Percentiles rank a stretch among this genome's conserved stretches.
Evolutionary conservation across 2,329 filamentous ascomycete genomes (phyloP).

Genomic region (Lachnellula willkommii): DNA sequence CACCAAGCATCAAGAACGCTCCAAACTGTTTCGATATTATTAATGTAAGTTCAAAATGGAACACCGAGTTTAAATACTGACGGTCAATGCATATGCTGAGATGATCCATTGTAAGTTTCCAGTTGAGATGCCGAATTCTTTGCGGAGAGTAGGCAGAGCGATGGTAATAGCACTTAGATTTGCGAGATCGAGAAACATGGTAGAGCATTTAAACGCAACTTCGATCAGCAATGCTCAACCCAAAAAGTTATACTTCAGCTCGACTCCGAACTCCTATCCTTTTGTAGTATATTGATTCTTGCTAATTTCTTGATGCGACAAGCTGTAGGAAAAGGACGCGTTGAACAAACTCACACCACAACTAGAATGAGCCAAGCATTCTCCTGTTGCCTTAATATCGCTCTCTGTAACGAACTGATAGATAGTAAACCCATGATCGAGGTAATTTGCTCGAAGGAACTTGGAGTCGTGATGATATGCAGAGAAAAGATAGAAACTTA

Average conservation of each 20-base stretch:
- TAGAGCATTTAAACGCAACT: background rate
- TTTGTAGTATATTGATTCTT: background rate
- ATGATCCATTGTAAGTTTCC: conserved; percentile 7
- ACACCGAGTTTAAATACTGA: background rate
- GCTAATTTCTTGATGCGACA: background rate
- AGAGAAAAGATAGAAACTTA: background rate
- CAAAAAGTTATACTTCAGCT: background rate
- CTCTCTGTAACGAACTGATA: background rate
- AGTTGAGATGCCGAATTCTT: conserved; percentile 1
- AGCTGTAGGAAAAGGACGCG: background rate
- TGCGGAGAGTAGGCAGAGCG: conserved; percentile 2
- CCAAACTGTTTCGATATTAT: background rate
- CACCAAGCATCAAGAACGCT: conserved; percentile 3
- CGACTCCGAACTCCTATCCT: background rate
- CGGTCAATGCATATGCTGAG: conserved; percentile 5
- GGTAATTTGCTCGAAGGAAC: background rate
- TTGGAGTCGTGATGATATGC: background rate
- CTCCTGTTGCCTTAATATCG: background rate
- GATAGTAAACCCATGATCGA: background rate
- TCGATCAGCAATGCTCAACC: background rate
- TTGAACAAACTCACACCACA: background rate
- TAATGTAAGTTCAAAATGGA: background rate
- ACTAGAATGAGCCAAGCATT: background rate
- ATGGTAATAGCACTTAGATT: conserved; percentile 1
- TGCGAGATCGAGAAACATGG: conserved; percentile 1